phyloP scores from a whole-genome alignment of 768 basidiomycete species.

The Chalciporus piperatus region DNA sequence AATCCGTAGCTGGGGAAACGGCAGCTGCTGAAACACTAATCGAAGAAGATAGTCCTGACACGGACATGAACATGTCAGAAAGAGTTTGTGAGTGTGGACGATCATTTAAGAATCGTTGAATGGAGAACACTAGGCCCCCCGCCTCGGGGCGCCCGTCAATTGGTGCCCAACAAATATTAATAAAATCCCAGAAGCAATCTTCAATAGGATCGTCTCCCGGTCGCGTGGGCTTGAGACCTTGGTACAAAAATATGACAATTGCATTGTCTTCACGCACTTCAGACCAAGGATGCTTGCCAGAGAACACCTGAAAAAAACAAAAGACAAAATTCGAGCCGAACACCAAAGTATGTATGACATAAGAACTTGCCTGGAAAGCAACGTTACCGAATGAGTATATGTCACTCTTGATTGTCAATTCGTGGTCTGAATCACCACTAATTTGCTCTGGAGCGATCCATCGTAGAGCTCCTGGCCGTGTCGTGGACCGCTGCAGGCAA shows the following conservation, averaged over 20 bases:
- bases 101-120: too few species aligned
- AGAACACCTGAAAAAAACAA: too few species aligned
- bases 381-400: slow-evolving; percentile 32
- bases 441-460: slow-evolving; percentile 42
- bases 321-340: too few species aligned
- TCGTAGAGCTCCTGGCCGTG: slow-evolving; percentile 36
- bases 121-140: neutral
- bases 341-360: neutral
- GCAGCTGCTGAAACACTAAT: too few species aligned
- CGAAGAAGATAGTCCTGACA: too few species aligned
- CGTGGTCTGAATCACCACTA: slow-evolving; percentile 1
- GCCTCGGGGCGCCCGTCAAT: too few species aligned
- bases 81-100: too few species aligned
- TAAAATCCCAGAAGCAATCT: slow-evolving; percentile 6
- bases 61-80: too few species aligned
- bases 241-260: slow-evolving; percentile 4
- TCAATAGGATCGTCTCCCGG: slow-evolving; percentile 2
- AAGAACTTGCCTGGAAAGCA: slow-evolving; percentile 15
- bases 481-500: slow-evolving; percentile 22
- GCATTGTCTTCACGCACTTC: neutral
- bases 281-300: slow-evolving; percentile 12
- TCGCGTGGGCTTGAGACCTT: neutral
- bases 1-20: too few species aligned
- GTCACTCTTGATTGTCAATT: slow-evolving; percentile 7
- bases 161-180: neutral